Evolutionary conservation across 2,329 filamentous ascomycete species (phyloP).

Genomic region (Pezizomycotina sp.): DNA sequence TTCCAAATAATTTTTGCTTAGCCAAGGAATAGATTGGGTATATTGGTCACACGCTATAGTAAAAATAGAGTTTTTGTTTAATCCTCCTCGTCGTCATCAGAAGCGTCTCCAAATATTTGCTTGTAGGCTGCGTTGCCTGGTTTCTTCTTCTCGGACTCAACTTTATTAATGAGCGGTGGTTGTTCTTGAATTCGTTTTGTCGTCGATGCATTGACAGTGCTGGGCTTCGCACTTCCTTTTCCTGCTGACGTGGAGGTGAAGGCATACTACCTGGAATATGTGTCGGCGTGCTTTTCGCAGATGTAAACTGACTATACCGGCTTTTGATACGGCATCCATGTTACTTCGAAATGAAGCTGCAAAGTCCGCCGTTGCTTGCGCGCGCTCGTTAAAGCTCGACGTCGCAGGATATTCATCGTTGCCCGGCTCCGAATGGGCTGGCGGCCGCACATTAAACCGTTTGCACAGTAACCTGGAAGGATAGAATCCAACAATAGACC

Average conservation of each 20-base stretch:
- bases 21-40: neutral
- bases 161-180: conserved; percentile 6
- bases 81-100: conserved; percentile 43
- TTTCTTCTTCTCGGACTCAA: conserved; percentile 53
- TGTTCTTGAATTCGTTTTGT: conserved; percentile 17
- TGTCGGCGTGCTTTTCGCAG: too few relatives aligned
- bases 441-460: conserved; percentile 72
- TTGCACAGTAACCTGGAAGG: conserved; percentile 83
- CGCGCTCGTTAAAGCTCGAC: too few relatives aligned
- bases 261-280: too few relatives aligned
- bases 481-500: conserved; percentile 53
- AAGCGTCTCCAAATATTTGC: conserved; percentile 83
- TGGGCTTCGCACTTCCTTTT: too few relatives aligned
- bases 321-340: too few relatives aligned
- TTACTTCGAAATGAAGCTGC: too few relatives aligned
- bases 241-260: too few relatives aligned
- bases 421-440: conserved; percentile 47
- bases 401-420: too few relatives aligned
- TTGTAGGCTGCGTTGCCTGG: conserved; percentile 71
- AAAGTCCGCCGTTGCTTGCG: neutral
- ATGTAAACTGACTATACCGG: too few relatives aligned
- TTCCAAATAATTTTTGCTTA: neutral
- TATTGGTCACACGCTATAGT: neutral
- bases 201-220: conserved; percentile 11
- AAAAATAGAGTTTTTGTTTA: too few relatives aligned